Base-by-base conservation (phyloP, 768 basidiomycete species). In the Auricularia sp. region DNA sequence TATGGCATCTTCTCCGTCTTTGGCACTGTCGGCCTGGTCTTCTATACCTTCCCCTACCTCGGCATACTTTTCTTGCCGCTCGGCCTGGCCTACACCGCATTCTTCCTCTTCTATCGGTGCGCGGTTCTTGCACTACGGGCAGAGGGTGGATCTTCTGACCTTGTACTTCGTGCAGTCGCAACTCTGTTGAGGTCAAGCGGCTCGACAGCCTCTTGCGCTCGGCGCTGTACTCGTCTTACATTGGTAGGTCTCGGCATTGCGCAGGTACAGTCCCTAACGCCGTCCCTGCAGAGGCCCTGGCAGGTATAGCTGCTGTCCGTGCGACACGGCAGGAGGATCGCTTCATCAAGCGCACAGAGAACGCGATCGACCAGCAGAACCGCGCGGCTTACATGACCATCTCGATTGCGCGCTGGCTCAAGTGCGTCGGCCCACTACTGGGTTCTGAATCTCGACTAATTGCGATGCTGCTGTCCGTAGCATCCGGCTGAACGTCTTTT, bases 1-100 rank as follows among this genome's bases (percentile, higher is more conserved):
- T 29, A 29, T 29, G 78, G 78, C 1, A 75, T 80, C 56, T 68
- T 73, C 47, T 75, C 78, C 0, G 80, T 87, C 44, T 64, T 85
- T 33, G 86, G 85, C 18, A 83, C 83, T 0, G 75, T 82, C 21
- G 85, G 74, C 2, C 73, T 87, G 7, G 85, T 88, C 0, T 86
- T 87, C 72, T 87, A 88, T 70, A 82, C 81, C 3, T 86, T 86
- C 72, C 87, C 88, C 0, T 81, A 79, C 33, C 83, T 89, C 7
- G 88, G 87, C 33, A 83, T 86, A 47, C 76, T 86, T 37, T 87
- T 87, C 68, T 76, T 77, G 0, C 85, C 85, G 2, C 73, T 87
- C 71, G 66, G 70, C 3, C 65, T 83, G 14, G 69, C 86, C 11
- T 87, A 87, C 71, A 83, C 81, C 71, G 68, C 78, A 54, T 80